Evolutionary conservation across 2,329 filamentous ascomycete genomes (phyloP).

Genomic region (Raffaelea ambrosiae): DNA sequence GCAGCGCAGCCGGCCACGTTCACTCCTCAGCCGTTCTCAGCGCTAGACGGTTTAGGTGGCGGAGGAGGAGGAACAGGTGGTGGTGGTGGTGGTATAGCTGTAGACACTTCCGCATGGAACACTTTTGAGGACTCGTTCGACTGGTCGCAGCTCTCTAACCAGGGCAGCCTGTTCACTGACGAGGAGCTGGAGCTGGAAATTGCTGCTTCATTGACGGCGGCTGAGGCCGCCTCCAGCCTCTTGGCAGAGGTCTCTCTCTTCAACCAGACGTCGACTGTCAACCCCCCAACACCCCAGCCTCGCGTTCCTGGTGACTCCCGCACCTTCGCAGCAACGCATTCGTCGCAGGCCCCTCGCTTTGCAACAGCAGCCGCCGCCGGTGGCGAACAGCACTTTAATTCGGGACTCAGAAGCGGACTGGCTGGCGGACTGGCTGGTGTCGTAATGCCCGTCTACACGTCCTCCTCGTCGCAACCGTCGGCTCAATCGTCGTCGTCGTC

Average conservation of each 20-base stretch:
- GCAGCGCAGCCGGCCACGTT: not conserved
- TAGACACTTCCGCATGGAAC: not conserved
- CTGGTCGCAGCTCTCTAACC: slow-evolving; percentile 6
- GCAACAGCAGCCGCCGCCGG: not conserved
- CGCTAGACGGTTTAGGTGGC: too few species aligned
- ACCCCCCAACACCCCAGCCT: not conserved
- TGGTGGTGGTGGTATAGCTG: too few species aligned
- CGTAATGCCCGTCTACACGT: too few species aligned
- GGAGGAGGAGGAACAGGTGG: not conserved
- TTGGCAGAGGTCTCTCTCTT: not conserved
- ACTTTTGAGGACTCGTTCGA: slow-evolving; percentile 7
- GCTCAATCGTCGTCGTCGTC: too few species aligned
- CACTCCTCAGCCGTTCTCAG: not conserved
- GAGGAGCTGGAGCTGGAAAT: slow-evolving; percentile 8
- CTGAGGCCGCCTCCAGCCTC: not conserved
- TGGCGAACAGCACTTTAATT: too few species aligned
- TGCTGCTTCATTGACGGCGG: slow-evolving; percentile 2
- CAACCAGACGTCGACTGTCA: too few species aligned
- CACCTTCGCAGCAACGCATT: not conserved
- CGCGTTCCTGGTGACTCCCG: not conserved
- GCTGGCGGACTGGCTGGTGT: too few species aligned
- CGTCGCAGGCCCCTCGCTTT: not conserved
- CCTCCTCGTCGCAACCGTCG: too few species aligned
- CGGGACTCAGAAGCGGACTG: too few species aligned
- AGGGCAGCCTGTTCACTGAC: slow-evolving; percentile 2